Evolutionary conservation across 2,329 filamentous ascomycete species (phyloP).

Genomic region (Blastomyces gilchristii): DNA sequence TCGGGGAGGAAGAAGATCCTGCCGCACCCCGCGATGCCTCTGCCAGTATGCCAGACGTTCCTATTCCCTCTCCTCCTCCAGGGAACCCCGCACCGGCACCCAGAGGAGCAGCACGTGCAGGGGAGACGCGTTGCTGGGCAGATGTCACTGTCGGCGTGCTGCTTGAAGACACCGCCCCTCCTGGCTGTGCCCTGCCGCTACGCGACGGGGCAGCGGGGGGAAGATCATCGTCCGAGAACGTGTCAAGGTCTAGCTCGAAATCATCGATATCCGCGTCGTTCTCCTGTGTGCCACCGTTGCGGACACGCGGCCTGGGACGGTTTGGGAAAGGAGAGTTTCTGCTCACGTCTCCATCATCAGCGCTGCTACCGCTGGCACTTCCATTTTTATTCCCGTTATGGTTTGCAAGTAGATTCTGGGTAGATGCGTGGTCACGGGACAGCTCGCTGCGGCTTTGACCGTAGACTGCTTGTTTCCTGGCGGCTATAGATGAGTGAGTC

Average conservation of each 20-base stretch:
- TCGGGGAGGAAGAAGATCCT: constrained; percentile 9
- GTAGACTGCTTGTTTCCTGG: constrained; percentile 44
- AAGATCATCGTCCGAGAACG: constrained; percentile 47
- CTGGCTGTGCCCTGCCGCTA: constrained; percentile 5
- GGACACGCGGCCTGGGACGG: neutral
- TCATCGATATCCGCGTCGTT: constrained; percentile 25
- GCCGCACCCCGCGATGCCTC: neutral
- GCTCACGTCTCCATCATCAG: constrained; percentile 42
- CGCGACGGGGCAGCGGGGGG: constrained; percentile 42
- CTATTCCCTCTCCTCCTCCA: constrained; percentile 6
- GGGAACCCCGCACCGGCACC: neutral
- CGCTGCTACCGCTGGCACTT: constrained; percentile 37
- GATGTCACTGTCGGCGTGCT: constrained; percentile 1
- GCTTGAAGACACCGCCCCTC: constrained; percentile 9
- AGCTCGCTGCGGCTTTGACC: constrained; percentile 36
- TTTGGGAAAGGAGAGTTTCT: constrained; percentile 4
- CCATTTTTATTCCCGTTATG: constrained; percentile 30
- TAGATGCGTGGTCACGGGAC: constrained; percentile 30
- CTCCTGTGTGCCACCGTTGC: constrained; percentile 16
- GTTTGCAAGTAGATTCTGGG: constrained; percentile 43
- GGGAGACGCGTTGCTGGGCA: neutral
- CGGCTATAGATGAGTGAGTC: constrained; percentile 31
- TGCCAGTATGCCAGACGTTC: constrained; percentile 1
- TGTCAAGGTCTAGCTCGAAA: constrained; percentile 34
- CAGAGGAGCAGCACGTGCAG: neutral